Evolutionary conservation across 495 filamentous ascomycete genomes (phyloP).

Genomic region (Daldinia bambusicola): DNA sequence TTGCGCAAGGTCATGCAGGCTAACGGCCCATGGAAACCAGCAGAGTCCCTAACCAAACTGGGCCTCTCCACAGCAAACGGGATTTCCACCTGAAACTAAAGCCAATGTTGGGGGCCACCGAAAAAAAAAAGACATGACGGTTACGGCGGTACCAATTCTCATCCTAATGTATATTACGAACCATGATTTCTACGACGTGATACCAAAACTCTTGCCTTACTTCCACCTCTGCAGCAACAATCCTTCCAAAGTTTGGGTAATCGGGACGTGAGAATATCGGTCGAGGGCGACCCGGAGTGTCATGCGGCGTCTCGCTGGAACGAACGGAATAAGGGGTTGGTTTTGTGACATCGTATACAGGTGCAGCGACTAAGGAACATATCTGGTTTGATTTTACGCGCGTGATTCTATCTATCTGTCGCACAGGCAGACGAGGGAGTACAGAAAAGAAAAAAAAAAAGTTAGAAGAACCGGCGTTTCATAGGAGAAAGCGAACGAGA

Average conservation of each 20-base stretch:
- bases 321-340: slow-evolving; percentile 25
- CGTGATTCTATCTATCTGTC: slow-evolving; percentile 11
- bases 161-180: slow-evolving; percentile 46
- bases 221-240: slow-evolving; percentile 22
- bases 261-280: slow-evolving; percentile 22
- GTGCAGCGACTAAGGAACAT: slow-evolving; percentile 16
- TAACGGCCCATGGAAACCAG: slow-evolving; percentile 42
- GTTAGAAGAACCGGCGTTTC: slow-evolving; percentile 25
- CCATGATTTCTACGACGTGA: slow-evolving; percentile 45
- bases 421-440: neutral
- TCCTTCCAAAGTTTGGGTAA: slow-evolving; percentile 20
- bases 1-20: slow-evolving; percentile 38
- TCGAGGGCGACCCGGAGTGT: slow-evolving; percentile 32
- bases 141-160: slow-evolving; percentile 3
- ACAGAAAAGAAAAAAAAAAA: slow-evolving; percentile 20
- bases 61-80: slow-evolving; percentile 36
- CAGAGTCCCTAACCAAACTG: slow-evolving; percentile 36
- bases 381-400: slow-evolving; percentile 21
- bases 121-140: slow-evolving; percentile 1
- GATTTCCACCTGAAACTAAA: slow-evolving; percentile 8
- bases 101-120: slow-evolving; percentile 11
- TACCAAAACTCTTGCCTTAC: slow-evolving; percentile 28
- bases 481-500: slow-evolving; percentile 11
- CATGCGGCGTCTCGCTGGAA: slow-evolving; percentile 41
- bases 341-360: slow-evolving; percentile 16